Evolutionary conservation across 176 grass and related monocot genomes (phyloP).

Genomic region (Triticum monococcum): DNA sequence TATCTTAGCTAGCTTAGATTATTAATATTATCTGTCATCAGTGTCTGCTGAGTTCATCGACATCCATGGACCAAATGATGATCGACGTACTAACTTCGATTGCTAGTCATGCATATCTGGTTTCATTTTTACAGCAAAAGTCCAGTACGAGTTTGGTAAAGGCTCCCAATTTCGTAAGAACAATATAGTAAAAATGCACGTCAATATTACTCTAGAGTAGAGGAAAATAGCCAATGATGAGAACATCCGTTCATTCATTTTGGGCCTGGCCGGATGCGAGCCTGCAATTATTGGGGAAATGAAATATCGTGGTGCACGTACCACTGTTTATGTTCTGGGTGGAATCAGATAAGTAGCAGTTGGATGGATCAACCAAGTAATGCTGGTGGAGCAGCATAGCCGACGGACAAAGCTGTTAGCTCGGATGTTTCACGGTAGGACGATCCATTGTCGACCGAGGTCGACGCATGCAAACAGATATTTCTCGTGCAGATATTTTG

Average conservation of each 20-base stretch:
- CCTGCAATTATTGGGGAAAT: neutral
- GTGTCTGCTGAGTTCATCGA: neutral
- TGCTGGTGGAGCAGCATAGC: neutral
- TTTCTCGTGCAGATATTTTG: neutral
- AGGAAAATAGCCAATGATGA: neutral
- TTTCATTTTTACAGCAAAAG: too few species aligned
- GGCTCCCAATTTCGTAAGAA: neutral
- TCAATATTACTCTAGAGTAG: neutral
- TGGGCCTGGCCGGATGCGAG: neutral
- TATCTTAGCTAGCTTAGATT: neutral
- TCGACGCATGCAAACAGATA: constrained; percentile 4
- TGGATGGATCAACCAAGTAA: neutral
- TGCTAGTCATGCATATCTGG: neutral
- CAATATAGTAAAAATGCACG: neutral
- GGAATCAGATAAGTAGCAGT: neutral
- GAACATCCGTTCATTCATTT: neutral
- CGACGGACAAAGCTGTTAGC: neutral
- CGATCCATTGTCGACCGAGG: neutral
- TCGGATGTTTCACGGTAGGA: neutral
- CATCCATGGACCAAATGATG: neutral
- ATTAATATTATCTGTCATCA: neutral
- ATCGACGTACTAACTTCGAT: neutral
- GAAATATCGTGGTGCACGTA: neutral
- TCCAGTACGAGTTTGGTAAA: too few species aligned
- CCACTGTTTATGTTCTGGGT: neutral